phyloP scores from a whole-genome alignment of 306 rosid species.

The Vicia sativa region DNA sequence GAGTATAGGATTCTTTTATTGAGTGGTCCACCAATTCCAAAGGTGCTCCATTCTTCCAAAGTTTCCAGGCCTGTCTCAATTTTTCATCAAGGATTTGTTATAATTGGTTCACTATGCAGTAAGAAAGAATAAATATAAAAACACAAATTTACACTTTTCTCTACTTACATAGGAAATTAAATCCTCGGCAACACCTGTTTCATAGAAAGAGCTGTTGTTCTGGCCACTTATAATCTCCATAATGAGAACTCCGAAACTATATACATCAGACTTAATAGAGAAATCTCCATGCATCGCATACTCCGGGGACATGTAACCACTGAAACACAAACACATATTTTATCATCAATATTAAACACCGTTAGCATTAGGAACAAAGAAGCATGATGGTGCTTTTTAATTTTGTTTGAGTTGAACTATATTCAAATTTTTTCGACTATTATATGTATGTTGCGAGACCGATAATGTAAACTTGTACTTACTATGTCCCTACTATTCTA shows the following conservation, averaged over 20 bases:
- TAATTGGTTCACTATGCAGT: not conserved
- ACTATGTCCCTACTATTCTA: constrained; percentile 68
- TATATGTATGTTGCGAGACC: not conserved
- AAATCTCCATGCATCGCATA: constrained; percentile 55
- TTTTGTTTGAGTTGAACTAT: too few relatives aligned
- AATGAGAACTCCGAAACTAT: constrained; percentile 53
- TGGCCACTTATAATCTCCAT: constrained; percentile 56
- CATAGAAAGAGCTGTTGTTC: constrained; percentile 43
- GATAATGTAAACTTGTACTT: constrained; percentile 34
- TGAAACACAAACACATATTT: constrained; percentile 32
- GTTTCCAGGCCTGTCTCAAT: constrained; percentile 50
- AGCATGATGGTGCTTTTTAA: too few relatives aligned
- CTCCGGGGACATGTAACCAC: constrained; percentile 60
- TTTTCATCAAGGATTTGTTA: constrained; percentile 16
- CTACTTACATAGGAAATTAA: constrained; percentile 53
- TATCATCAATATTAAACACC: not conserved
- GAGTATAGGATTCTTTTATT: constrained; percentile 47
- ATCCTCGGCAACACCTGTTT: constrained; percentile 35
- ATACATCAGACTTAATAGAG: constrained; percentile 52
- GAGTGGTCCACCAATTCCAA: constrained; percentile 52
- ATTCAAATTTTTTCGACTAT: not conserved
- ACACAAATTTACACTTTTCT: not conserved
- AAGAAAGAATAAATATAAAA: not conserved
- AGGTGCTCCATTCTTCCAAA: constrained; percentile 55
- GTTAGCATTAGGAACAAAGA: not conserved